Percentiles rank a stretch among this genome's conserved stretches.
phyloP scores from a whole-genome alignment of 179 eudicot genomes.

The Carnegiea gigantea region DNA sequence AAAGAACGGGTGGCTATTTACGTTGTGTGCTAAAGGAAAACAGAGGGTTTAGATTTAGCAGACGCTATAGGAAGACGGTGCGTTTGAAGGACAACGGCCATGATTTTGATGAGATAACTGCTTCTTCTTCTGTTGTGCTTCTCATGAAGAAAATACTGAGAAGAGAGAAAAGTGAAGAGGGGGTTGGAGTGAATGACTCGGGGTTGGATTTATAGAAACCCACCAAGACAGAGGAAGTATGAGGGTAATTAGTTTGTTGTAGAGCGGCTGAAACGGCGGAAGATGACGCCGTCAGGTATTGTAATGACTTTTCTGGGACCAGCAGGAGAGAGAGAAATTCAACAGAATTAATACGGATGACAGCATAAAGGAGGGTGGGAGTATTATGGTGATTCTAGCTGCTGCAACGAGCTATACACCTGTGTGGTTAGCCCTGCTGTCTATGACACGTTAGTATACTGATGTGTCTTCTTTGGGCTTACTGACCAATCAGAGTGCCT shows the following conservation, averaged over 20 bases:
- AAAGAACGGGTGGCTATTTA: not conserved
- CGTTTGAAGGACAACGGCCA: not conserved
- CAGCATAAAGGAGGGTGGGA: not conserved
- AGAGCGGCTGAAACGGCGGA: not conserved
- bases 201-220: conserved; percentile 1
- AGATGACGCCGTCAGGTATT: conserved; percentile 1
- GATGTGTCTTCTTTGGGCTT: not conserved
- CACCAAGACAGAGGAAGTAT: not conserved
- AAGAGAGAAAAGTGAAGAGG: not conserved
- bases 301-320: not conserved
- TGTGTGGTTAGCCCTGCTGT: conserved; percentile 4
- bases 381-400: not conserved
- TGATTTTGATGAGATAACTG: not conserved
- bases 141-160: not conserved
- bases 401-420: not conserved
- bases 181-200: not conserved
- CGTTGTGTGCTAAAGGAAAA: not conserved
- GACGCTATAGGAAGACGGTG: not conserved
- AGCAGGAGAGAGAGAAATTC: not conserved
- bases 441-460: not conserved
- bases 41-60: not conserved
- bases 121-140: not conserved
- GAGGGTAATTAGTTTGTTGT: not conserved
- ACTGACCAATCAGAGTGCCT: conserved; percentile 2
- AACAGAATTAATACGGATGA: too few species aligned